These are phyloP conservation scores for Penicillium maclennaniae DNA, from an alignment of 495 filamentous ascomycete genomes.

Conservation along the genomic window DNA sequence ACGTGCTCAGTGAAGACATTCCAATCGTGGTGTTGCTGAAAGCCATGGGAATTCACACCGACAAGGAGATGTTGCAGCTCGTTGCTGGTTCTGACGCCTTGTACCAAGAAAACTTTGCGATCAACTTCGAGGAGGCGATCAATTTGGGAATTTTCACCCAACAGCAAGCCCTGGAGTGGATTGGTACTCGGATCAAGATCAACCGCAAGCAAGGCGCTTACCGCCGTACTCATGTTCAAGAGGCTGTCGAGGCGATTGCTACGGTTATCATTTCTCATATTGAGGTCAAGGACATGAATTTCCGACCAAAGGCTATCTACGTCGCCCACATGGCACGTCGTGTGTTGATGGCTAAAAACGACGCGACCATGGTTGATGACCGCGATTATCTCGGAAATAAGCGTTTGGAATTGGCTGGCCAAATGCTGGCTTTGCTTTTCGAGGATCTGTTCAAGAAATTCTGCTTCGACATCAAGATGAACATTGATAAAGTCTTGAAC, in stretches of 20 bases:
- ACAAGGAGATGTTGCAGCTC: constrained; percentile 87
- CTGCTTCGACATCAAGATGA: constrained; percentile 78
- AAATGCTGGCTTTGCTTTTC: constrained; percentile 91
- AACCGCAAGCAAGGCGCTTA: constrained; percentile 56
- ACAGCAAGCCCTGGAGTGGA: constrained; percentile 89
- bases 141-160: constrained; percentile 82
- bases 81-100: constrained; percentile 76
- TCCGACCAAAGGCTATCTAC: constrained; percentile 92
- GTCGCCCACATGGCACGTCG: constrained; percentile 93
- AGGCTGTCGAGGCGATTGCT: constrained; percentile 86
- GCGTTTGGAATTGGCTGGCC: constrained; percentile 86
- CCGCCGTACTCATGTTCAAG: constrained; percentile 71
- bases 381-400: constrained; percentile 98
- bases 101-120: constrained; percentile 89
- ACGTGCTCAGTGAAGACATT: constrained; percentile 85
- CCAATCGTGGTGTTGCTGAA: constrained; percentile 90
- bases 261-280: constrained; percentile 92
- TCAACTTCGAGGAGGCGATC: constrained; percentile 90
- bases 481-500: constrained; percentile 88
- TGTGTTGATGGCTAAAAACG: constrained; percentile 88
- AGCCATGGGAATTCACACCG: constrained; percentile 88
- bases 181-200: constrained; percentile 81
- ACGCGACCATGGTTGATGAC: constrained; percentile 86
- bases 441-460: constrained; percentile 97
- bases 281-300: constrained; percentile 82